Evolutionary conservation across 352 stramenopile genomes (phyloP).

Genomic region (Pythium angustatum): DNA sequence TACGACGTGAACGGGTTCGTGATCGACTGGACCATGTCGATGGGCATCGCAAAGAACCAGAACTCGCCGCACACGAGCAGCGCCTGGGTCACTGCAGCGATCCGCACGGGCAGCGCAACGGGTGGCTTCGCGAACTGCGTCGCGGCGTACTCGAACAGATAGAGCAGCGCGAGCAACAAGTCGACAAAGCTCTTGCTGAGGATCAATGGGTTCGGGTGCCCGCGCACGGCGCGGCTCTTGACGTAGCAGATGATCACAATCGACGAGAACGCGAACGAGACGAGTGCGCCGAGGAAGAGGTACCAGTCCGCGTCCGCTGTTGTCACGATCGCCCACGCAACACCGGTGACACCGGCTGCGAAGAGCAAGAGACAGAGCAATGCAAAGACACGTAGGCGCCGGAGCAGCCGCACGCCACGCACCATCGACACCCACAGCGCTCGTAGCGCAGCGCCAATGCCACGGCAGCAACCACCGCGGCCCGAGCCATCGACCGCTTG

Average conservation of each 20-base stretch:
- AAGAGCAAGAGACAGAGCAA: slow-evolving; percentile 19
- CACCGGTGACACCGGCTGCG: slow-evolving; percentile 7
- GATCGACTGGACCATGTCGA: slow-evolving; percentile 89
- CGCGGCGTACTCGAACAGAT: slow-evolving; percentile 73
- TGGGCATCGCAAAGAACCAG: slow-evolving; percentile 89
- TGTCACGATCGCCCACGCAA: slow-evolving; percentile 23
- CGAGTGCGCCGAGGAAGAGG: slow-evolving; percentile 69
- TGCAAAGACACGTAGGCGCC: slow-evolving; percentile 7
- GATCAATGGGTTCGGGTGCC: slow-evolving; percentile 84
- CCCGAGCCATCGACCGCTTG: not conserved
- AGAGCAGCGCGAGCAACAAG: slow-evolving; percentile 64
- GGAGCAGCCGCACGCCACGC: not conserved
- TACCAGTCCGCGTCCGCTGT: slow-evolving; percentile 35
- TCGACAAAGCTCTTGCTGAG: slow-evolving; percentile 88
- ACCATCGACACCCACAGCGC: not conserved
- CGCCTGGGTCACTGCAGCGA: slow-evolving; percentile 69
- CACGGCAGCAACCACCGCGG: not conserved
- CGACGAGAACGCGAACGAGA: slow-evolving; percentile 71
- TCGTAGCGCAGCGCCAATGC: not conserved
- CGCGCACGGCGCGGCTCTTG: slow-evolving; percentile 51
- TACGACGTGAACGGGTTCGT: slow-evolving; percentile 91
- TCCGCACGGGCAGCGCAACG: slow-evolving; percentile 56
- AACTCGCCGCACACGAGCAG: slow-evolving; percentile 85
- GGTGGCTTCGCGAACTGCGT: slow-evolving; percentile 59
- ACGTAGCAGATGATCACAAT: slow-evolving; percentile 75